Evolutionary conservation across 164 flowering plant species (phyloP).

Genomic region (Aristolochia californica): DNA sequence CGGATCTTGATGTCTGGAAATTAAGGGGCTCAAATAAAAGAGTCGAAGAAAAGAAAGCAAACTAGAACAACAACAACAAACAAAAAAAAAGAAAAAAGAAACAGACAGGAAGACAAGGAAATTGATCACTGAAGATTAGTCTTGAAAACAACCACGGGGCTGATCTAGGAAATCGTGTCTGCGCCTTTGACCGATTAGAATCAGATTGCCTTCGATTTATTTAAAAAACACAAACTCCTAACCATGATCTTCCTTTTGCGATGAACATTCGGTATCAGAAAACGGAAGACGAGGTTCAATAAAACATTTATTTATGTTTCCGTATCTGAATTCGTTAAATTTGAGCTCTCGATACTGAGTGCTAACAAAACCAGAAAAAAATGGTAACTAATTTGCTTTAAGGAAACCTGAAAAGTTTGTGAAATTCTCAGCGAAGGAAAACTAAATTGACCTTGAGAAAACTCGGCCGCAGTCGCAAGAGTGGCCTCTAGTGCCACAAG

Average conservation of each 20-base stretch:
- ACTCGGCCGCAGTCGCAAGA: slow-evolving; percentile 97
- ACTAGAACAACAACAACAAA: not conserved
- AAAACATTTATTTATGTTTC: too few species aligned
- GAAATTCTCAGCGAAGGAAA: too few species aligned
- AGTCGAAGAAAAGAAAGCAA: not conserved
- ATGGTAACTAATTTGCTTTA: too few species aligned
- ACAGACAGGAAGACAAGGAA: too few species aligned
- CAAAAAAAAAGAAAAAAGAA: not conserved
- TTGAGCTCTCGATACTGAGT: too few species aligned
- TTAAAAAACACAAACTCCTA: not conserved
- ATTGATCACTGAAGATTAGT: not conserved
- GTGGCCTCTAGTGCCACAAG: slow-evolving; percentile 95
- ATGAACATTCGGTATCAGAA: too few species aligned
- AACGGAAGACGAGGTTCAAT: too few species aligned
- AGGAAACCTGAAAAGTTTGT: too few species aligned
- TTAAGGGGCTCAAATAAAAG: too few species aligned
- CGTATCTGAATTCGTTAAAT: too few species aligned
- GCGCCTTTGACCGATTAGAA: not conserved
- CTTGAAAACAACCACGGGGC: not conserved
- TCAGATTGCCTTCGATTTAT: not conserved
- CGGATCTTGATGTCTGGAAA: too few species aligned
- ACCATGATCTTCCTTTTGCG: not conserved
- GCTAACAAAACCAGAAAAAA: too few species aligned
- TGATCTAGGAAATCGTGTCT: slow-evolving; percentile 1
- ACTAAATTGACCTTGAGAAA: slow-evolving; percentile 95